A percentile compares a stretch with the other conserved stretches of the same genome.
phyloP scores from a whole-genome alignment of 345 rosid genomes.

The Microthlaspi erraticum region DNA sequence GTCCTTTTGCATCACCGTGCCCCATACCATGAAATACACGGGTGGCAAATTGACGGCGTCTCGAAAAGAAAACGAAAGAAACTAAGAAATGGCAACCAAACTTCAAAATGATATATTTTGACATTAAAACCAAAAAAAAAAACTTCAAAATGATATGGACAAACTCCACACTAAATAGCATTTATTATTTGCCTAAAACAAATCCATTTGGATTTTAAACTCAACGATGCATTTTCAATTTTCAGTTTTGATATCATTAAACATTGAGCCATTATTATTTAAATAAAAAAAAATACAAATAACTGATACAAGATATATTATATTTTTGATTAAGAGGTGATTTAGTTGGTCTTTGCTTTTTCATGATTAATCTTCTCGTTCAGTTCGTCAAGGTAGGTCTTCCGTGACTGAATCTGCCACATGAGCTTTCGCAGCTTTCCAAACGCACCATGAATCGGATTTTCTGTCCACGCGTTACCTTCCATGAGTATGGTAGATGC shows the following conservation, averaged over 20 bases:
- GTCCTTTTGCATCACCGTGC: too few species aligned
- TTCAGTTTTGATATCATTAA: neutral
- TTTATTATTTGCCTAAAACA: too few species aligned
- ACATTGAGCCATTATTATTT: neutral
- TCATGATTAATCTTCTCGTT: neutral
- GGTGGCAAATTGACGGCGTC: too few species aligned
- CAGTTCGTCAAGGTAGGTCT: neutral
- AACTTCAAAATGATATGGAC: too few species aligned
- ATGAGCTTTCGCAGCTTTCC: neutral
- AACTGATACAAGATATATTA: neutral
- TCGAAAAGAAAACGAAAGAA: too few species aligned
- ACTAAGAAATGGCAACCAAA: too few species aligned
- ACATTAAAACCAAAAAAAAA: too few species aligned
- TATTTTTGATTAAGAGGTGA: neutral
- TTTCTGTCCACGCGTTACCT: neutral
- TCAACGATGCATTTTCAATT: neutral
- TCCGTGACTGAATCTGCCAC: neutral
- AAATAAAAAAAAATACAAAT: neutral
- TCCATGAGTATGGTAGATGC: conserved; percentile 14
- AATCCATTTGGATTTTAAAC: too few species aligned
- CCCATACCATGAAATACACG: too few species aligned
- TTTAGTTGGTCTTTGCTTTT: neutral
- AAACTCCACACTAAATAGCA: too few species aligned
- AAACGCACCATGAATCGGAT: neutral
- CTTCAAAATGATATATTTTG: too few species aligned